A percentile compares a stretch with the other conserved stretches of the same genome.
These are phyloP conservation scores for Acer campestre DNA, from an alignment of 345 rosid species.

Conservation along the genomic window DNA sequence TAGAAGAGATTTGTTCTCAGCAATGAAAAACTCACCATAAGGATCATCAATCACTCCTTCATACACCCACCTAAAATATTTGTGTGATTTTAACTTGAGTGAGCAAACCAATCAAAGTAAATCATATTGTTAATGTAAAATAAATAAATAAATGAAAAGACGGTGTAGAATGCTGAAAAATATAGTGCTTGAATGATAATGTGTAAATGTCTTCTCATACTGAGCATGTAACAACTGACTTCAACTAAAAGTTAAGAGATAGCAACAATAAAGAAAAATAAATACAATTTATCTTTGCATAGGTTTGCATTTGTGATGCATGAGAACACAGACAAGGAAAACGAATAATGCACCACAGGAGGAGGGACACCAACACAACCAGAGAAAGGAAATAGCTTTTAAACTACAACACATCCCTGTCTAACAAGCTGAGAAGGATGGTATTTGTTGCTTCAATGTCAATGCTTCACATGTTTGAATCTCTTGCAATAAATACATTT, in stretches of 20 bases:
- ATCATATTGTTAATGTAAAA: constrained; percentile 15
- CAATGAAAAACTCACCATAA: constrained; percentile 94
- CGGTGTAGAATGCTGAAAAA: constrained; percentile 10
- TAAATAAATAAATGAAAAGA: neutral
- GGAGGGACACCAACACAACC: neutral
- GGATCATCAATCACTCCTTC: constrained; percentile 98
- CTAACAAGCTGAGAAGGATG: neutral
- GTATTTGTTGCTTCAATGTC: neutral
- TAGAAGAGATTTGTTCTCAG: constrained; percentile 82
- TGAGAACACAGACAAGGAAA: neutral
- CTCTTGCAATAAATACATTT: neutral
- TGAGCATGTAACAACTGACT: neutral
- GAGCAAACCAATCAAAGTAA: constrained; percentile 22
- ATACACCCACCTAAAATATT: constrained; percentile 84
- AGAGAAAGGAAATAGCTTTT: neutral
- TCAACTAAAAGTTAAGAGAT: neutral
- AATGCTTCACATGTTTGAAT: neutral
- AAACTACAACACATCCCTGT: neutral
- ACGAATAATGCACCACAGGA: neutral
- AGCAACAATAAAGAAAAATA: neutral
- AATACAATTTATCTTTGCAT: neutral
- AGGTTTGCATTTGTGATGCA: neutral
- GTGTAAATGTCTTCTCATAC: neutral
- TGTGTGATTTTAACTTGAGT: constrained; percentile 25
- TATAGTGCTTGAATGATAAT: neutral